Percentiles rank a stretch among this genome's conserved stretches.
phyloP scores from a whole-genome alignment of 2,329 filamentous ascomycete genomes.

The Beauveria varroae region DNA sequence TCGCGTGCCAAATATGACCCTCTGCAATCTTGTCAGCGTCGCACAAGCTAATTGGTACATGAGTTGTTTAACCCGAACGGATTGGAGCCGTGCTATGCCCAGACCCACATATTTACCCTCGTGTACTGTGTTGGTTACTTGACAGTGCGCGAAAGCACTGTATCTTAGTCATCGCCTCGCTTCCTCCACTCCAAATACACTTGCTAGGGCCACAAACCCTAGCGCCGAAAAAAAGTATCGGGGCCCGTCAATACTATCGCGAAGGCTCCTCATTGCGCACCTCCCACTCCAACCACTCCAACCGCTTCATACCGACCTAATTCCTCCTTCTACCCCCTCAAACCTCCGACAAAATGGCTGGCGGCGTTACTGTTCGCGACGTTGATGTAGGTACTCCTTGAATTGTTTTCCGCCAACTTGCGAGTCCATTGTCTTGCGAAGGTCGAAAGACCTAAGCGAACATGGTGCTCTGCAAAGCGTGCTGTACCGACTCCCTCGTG shows the following conservation, averaged over 20 bases:
- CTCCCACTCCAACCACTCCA: slow-evolving; percentile 19
- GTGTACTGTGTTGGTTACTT: not conserved
- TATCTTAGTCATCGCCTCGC: slow-evolving; percentile 18
- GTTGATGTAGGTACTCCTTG: slow-evolving; percentile 62
- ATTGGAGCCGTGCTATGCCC: not conserved
- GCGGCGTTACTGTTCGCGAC: slow-evolving; percentile 76
- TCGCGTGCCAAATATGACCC: not conserved
- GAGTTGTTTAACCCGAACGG: too few species aligned
- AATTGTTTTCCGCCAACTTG: slow-evolving; percentile 14
- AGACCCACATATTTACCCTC: not conserved
- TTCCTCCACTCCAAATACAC: not conserved
- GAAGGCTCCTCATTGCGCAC: not conserved
- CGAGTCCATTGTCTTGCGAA: not conserved
- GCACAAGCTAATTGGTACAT: not conserved
- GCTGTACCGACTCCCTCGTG: slow-evolving; percentile 7
- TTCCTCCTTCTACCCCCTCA: slow-evolving; percentile 20
- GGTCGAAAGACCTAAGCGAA: not conserved
- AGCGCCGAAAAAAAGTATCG: slow-evolving; percentile 19
- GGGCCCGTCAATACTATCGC: slow-evolving; percentile 14
- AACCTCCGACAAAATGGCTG: slow-evolving; percentile 63
- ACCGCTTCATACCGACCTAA: slow-evolving; percentile 23
- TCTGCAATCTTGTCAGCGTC: not conserved
- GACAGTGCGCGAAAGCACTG: slow-evolving; percentile 13
- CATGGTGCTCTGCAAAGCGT: not conserved
- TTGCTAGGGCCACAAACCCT: slow-evolving; percentile 28